Evolutionary conservation across 768 basidiomycete genomes (phyloP), one percentile per base, ranked within the genome.

Genomic region (Sarcodon sp.): DNA sequence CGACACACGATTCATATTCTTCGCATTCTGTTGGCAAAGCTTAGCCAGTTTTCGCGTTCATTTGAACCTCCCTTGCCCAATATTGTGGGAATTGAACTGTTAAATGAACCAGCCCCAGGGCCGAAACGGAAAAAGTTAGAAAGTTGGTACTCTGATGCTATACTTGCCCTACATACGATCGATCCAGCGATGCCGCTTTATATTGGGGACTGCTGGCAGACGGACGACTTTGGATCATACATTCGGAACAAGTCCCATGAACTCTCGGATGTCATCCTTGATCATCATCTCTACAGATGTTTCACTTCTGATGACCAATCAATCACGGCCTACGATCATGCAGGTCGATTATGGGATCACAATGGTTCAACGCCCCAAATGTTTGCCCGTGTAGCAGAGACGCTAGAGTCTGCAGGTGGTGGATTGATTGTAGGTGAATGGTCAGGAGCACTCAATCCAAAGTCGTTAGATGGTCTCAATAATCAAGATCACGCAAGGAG

Each of bases 211-310:
- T 78, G 79, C 39, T 92, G 87, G 87, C 69, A 75, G 56, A 70
- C 78, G 1, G 73, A 79, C 27, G 65, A 73, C 47, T 89, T 86
- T 54, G 69, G 79, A 12, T 64, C 69, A 7, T 84, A 73, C 55
- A 65, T 79, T 55, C 27, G 4, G 15, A 7, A 41, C 39, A 62
- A 62, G 53, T 43, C 60, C 43, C 7, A 45, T 54, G 8, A 55
- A 49, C 9, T 47, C 47, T 36, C 57, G 49, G 31, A 57, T 21
- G 66, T 79, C 15, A 77, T 82, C 11, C 66, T 89, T 36, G 88
- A 91, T 60, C 84, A 88, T 54, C 88, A 90, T 57, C 71, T 90
- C 16, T 91, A 90, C 57, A 76, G 88, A 21, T 87, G 85, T 61
- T 87, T 88, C 60, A 84, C 83, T 0, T 51, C 59, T 0, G 64